Base-by-base conservation (phyloP, 352 stramenopile genomes). In the Phytophthora citrophthora region DNA sequence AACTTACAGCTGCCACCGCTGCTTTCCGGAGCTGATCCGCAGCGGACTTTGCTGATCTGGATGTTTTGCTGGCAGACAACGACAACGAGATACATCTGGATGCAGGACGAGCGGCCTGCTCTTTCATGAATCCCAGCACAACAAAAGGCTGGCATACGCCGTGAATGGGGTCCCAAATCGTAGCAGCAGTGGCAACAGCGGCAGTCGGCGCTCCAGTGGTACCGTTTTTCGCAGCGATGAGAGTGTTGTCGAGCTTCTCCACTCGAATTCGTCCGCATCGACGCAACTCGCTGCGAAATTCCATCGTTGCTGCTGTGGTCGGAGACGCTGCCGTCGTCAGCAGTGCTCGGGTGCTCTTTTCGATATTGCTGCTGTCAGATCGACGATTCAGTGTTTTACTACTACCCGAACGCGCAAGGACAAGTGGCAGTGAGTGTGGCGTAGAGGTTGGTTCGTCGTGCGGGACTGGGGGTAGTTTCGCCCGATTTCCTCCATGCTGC, bases 131-230 rank as follows among this genome's bases (percentile, higher is more conserved):
- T 2, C 86, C 86, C 15, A 94, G 53, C 23, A 94, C 57, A 11
- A 80, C 61, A 47, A 93, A 94, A 11, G 86, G 86, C 46, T 91
- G 81, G 8, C 79, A 90, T 9, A 91, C 79, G 11, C 86, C 83
- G 50, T 94, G 86, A 1, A 93, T 68, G 1, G 86, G 86, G 16
- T 79, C 87, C 86, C 86, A 93, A 11, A 94, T 86, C 20, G 68
- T 51, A 9, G 74, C 63, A n/a, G 50, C 55, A 9, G 38, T 61
- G 13, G 51, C 38, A 23, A 34, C 23, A 5, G 16, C 12, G n/a
- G 11, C 16, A 7, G 34, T 56, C 0, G 55, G n/a, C 5, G 54
- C 24, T 44, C 63, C 55, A 10, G 43, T 16, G 2, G 32, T 26
- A 5, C 34, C 52, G 54, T 61, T 76, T 49, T 65, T 69, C 18